phyloP scores from a whole-genome alignment of 441 rosid genomes.

The Aquilaria agallochum region DNA sequence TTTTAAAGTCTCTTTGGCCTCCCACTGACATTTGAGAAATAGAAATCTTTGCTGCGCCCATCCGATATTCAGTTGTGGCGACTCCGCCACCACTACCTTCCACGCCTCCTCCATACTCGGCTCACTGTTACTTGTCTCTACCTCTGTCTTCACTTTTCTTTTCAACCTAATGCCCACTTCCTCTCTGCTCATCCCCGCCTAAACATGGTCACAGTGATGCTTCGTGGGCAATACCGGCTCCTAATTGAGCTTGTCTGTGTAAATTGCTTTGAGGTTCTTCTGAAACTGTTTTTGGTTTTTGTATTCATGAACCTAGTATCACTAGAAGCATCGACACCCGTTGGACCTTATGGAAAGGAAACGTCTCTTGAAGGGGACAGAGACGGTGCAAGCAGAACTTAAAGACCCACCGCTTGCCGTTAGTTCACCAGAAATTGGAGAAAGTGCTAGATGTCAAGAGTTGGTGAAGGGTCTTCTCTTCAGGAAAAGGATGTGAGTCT shows the following conservation, averaged over 20 bases:
- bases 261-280: constrained; percentile 28
- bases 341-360: constrained; percentile 26
- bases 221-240: constrained; percentile 12
- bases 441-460: too few relatives aligned
- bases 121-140: constrained; percentile 21
- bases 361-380: constrained; percentile 40
- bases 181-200: constrained; percentile 26
- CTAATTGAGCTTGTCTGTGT: constrained; percentile 38
- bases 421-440: too few relatives aligned
- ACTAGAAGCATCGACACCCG: constrained; percentile 1
- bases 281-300: constrained; percentile 18
- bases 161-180: constrained; percentile 18
- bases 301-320: constrained; percentile 14
- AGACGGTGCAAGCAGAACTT: constrained; percentile 37
- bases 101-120: constrained; percentile 66
- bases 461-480: too few relatives aligned
- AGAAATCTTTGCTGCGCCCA: too few relatives aligned
- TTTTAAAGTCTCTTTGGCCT: too few relatives aligned
- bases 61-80: constrained; percentile 45
- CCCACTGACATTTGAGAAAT: too few relatives aligned
- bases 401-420: constrained; percentile 18
- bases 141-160: constrained; percentile 19
- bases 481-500: too few relatives aligned
- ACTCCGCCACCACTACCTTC: constrained; percentile 62
- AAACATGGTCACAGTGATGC: constrained; percentile 11